Conservation (phyloP, 2,329 filamentous ascomycete genomes). For the Rhinocladiella similis region DNA sequence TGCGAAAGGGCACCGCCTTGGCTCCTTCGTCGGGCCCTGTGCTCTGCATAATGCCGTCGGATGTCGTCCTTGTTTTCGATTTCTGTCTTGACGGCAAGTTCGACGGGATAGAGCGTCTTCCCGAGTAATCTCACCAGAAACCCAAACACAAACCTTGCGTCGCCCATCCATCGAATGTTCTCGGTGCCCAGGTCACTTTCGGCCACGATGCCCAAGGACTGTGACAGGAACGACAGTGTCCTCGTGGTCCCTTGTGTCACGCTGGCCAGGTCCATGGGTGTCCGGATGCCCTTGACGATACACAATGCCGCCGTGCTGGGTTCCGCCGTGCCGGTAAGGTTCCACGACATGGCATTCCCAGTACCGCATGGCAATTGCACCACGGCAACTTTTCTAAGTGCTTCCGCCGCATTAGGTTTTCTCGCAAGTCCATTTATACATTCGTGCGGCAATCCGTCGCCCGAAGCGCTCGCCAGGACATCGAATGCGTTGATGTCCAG, state of each 20-base stretch:
- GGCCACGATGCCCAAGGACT: constrained; percentile 84
- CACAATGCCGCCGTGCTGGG: constrained; percentile 75
- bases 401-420: constrained; percentile 71
- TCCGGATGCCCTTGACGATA: constrained; percentile 84
- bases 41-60: constrained; percentile 67
- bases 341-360: constrained; percentile 91
- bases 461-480: constrained; percentile 83
- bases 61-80: constrained; percentile 74
- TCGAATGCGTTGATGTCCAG: constrained; percentile 81
- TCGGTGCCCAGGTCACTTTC: constrained; percentile 90
- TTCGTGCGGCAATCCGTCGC: constrained; percentile 88
- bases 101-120: constrained; percentile 81
- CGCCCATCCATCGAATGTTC: constrained; percentile 89
- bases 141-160: constrained; percentile 79
- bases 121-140: constrained; percentile 74
- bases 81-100: constrained; percentile 81
- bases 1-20: constrained; percentile 43
- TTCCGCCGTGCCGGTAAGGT: constrained; percentile 77
- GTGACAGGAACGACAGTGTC: constrained; percentile 84
- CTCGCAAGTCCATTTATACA: constrained; percentile 89
- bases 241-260: constrained; percentile 77
- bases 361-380: constrained; percentile 88
- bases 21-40: constrained; percentile 39
- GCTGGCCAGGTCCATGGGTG: constrained; percentile 80
- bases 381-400: constrained; percentile 75